These are phyloP conservation scores for Jaapia argillacea DNA, from an alignment of 768 basidiomycete genomes.

Conservation along the genomic window DNA sequence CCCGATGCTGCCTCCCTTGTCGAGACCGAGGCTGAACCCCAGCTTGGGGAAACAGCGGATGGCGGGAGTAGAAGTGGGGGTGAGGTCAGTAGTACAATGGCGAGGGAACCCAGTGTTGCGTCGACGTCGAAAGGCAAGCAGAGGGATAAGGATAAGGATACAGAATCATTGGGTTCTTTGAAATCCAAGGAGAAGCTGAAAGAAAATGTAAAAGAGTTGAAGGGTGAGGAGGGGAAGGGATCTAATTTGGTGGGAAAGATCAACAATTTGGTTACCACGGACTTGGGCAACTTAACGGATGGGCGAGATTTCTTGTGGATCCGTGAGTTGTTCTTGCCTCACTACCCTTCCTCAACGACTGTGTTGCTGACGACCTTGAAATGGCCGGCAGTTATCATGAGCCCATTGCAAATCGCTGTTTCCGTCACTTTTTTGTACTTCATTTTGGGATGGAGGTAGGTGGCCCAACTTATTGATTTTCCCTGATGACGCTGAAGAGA, in stretches of 20 bases:
- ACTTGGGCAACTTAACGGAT: conserved; percentile 26
- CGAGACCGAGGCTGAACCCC: conserved; percentile 2
- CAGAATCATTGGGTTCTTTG: too few species aligned
- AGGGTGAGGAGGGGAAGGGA: conserved; percentile 11
- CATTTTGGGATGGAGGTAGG: conserved; percentile 15
- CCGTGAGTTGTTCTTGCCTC: conserved; percentile 2
- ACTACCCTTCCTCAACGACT: too few species aligned
- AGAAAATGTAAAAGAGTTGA: conserved; percentile 6
- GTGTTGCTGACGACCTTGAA: too few species aligned
- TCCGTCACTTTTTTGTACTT: conserved; percentile 17
- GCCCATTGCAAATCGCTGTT: conserved; percentile 27
- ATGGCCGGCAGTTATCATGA: conserved; percentile 15
- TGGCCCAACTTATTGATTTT: conserved; percentile 34
- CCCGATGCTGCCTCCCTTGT: conserved; percentile 11
- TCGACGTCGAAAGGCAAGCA: not conserved
- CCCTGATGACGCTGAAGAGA: conserved; percentile 21
- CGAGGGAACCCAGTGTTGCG: not conserved
- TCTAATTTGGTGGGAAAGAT: conserved; percentile 28
- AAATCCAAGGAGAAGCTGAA: not conserved
- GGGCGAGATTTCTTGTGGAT: conserved; percentile 13
- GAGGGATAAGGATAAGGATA: not conserved
- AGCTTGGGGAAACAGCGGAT: conserved; percentile 3
- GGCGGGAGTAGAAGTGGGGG: not conserved
- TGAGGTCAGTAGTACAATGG: not conserved
- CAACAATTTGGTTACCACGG: conserved; percentile 31